phyloP scores from a whole-genome alignment of 202 grass and related monocot genomes.

The Cymbopogon flexuosus region DNA sequence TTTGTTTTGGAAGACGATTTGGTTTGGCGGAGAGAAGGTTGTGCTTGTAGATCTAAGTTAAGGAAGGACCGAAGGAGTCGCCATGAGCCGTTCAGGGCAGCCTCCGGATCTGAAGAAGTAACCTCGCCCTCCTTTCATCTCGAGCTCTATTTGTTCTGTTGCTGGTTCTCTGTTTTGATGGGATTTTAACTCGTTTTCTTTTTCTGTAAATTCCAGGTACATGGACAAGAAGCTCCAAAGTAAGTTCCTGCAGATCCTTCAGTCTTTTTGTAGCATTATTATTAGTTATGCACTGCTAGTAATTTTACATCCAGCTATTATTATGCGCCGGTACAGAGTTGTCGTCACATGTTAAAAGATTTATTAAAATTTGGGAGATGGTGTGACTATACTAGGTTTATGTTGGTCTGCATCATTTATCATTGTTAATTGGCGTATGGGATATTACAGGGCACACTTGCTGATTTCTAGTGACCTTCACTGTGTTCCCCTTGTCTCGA shows the following conservation, averaged over 20 bases:
- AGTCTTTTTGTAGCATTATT: neutral
- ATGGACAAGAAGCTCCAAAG: constrained; percentile 98
- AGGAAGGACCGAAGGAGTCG: neutral
- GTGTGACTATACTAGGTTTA: neutral
- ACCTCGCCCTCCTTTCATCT: neutral
- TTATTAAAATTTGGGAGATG: neutral
- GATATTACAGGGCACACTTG: neutral
- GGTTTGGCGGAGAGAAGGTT: neutral
- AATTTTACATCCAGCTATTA: neutral
- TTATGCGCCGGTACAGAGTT: neutral
- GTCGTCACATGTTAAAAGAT: neutral
- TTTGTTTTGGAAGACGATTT: neutral
- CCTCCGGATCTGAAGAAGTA: constrained; percentile 96
- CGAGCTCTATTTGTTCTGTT: neutral
- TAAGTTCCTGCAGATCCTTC: constrained; percentile 33
- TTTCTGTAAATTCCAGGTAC: constrained; percentile 46
- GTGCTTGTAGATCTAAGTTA: neutral
- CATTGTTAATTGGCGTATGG: neutral
- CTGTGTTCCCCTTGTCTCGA: neutral
- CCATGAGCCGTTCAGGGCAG: constrained; percentile 83
- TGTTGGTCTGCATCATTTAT: neutral
- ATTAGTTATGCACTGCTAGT: neutral
- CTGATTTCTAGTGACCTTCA: neutral
- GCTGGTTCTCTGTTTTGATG: neutral
- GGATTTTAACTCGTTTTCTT: neutral